Percentiles rank a stretch among this genome's conserved stretches.
Conservation (phyloP, 179 eudicot genomes). For the Spinacia oleracea region DNA sequence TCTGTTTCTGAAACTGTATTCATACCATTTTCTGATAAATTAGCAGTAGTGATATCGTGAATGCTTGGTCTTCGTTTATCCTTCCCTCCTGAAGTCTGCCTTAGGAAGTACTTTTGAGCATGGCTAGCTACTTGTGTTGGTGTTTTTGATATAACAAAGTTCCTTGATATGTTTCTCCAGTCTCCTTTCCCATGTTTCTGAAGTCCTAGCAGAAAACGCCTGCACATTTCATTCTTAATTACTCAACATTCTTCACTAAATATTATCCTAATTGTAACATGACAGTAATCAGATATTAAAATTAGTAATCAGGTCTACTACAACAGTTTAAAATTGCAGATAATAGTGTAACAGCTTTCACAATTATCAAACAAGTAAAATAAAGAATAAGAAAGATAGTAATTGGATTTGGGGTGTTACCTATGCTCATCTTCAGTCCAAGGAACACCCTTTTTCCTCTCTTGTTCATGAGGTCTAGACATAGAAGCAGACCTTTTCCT, state of each 20-base stretch:
- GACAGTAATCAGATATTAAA: not conserved
- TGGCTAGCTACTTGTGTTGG: slow-evolving; percentile 89
- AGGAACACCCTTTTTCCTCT: slow-evolving; percentile 88
- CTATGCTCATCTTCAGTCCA: slow-evolving; percentile 99
- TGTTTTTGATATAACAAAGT: slow-evolving; percentile 63
- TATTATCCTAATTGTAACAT: not conserved
- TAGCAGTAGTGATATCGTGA: slow-evolving; percentile 66
- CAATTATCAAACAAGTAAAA: no score
- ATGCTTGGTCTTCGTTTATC: slow-evolving; percentile 77
- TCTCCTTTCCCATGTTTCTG: slow-evolving; percentile 73
- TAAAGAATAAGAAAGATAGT: no score
- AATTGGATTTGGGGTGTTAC: no score
- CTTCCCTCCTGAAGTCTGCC: slow-evolving; percentile 66
- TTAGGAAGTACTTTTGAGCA: slow-evolving; percentile 77
- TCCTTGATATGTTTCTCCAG: slow-evolving; percentile 75
- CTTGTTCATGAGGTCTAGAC: slow-evolving; percentile 59
- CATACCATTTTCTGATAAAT: slow-evolving; percentile 24
- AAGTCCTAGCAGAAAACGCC: slow-evolving; percentile 69
- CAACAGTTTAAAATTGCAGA: not conserved
- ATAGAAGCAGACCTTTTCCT: slow-evolving; percentile 43
- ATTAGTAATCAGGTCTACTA: no score
- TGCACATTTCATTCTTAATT: slow-evolving; percentile 23
- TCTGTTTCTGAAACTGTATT: slow-evolving; percentile 14
- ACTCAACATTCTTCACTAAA: not conserved
- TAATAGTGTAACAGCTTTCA: not conserved